Evolutionary conservation across 2,329 filamentous ascomycete species (phyloP), one percentile per base, ranked within the genome.

Genomic region (Cercospora beticola): DNA sequence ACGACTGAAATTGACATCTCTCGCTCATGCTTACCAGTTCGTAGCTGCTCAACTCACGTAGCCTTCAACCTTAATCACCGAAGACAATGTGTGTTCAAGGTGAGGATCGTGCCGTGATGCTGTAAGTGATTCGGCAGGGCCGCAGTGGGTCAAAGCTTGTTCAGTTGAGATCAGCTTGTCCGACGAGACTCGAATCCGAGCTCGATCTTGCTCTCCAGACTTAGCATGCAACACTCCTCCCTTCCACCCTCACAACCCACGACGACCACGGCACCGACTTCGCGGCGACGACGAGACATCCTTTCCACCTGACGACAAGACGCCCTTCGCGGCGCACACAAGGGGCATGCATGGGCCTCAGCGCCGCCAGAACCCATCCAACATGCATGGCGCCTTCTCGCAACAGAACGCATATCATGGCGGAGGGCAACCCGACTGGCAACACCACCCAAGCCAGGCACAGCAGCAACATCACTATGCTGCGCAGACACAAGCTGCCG

Each of bases 381-480:
- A 23, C 62, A 65, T 65, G 62, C 52, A 65, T 43, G 58, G 62
- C 62, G 62, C 62, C 30, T 65, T 65, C 52, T 40, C 62, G 33
- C 62, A 65, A 54, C 62, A 65, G 62, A 65, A 65, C 52, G 62
- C 62, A 33, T 65, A 65, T 36, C 62, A 64, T 43, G 60, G 60
- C 26, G 62, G 62, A 40, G 62, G 62, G 54, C 62, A 65, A 77
- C 86, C 85, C 62, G 88, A 90, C 77, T 91, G 89, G 89, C 87
- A 90, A 84, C 88, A 90, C 71, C 87, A 89, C 71, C 80, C 82
- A 87, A 87, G 90, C 84, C 88, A 90, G 72, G 87, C 89, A 70
- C 81, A 82, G 67, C 81, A 82, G 60, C 79, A 79, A 73, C 74
- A 74, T 56, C 71, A 69, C 54, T 69, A 66, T 65, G 43, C 75